Evolutionary conservation across 1,284 basidiomycete species (phyloP).

Genomic region (Paramarasmius palmivorus): DNA sequence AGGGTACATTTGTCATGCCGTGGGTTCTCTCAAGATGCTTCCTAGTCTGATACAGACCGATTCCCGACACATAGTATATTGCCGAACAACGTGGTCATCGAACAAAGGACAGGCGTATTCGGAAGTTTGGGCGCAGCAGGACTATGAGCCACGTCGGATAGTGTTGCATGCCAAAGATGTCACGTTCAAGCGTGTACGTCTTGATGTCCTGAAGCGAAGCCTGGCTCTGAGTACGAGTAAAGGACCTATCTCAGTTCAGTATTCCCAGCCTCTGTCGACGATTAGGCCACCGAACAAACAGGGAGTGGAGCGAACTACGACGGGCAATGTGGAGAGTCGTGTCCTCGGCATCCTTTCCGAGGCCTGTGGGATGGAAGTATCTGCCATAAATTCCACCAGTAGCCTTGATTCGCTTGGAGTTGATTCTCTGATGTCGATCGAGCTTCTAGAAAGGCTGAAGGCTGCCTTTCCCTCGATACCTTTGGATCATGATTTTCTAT

Average conservation of each 20-base stretch:
- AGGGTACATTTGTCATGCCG: neutral
- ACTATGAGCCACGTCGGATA: neutral
- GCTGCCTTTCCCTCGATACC: neutral
- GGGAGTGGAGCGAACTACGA: too few species aligned
- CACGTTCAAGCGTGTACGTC: neutral
- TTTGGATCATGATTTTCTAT: too few species aligned
- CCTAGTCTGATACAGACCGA: neutral
- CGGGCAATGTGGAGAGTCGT: too few species aligned
- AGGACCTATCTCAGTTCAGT: neutral
- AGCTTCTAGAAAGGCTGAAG: neutral
- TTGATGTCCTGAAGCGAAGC: neutral
- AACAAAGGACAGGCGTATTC: neutral
- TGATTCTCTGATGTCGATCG: conserved; percentile 4
- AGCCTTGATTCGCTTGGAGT: neutral
- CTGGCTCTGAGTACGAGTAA: neutral
- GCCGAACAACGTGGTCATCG: neutral
- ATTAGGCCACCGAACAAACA: neutral
- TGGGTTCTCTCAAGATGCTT: neutral
- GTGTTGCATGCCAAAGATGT: neutral
- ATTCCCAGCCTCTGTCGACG: neutral
- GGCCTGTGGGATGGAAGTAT: neutral
- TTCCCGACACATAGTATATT: neutral
- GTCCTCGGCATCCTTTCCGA: neutral
- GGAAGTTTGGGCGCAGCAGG: neutral
- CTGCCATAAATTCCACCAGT: neutral